These are phyloP conservation scores for Atkinsonella texensis DNA, from an alignment of 2,329 filamentous ascomycete genomes.

Conservation along the genomic window DNA sequence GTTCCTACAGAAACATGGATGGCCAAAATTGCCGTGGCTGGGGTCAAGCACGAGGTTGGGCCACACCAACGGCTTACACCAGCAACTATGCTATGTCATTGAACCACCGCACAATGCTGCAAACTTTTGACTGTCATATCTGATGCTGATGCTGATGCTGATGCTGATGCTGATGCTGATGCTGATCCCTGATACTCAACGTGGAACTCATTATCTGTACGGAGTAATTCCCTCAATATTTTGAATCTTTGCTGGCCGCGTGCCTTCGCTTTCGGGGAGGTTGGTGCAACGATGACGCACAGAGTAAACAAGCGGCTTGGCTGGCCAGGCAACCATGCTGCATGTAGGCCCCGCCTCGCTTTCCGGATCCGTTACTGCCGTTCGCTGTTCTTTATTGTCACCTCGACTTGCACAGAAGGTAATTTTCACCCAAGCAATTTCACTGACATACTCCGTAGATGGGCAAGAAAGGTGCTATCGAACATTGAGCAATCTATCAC, in stretches of 20 bases:
- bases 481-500: neutral
- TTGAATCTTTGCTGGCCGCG: no score
- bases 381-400: neutral
- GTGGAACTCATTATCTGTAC: no score
- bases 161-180: no score
- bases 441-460: neutral
- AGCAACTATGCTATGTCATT: no score
- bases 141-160: no score
- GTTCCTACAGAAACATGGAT: slow-evolving; percentile 19
- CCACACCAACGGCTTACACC: no score
- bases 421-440: neutral
- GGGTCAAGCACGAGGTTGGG: slow-evolving; percentile 8
- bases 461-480: neutral
- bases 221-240: no score
- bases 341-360: neutral
- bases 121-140: no score
- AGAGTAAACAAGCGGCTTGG: slow-evolving; percentile 16
- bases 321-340: slow-evolving; percentile 11
- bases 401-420: no score
- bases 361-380: no score
- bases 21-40: slow-evolving; percentile 15
- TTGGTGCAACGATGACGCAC: slow-evolving; percentile 19
- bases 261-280: neutral
- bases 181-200: no score
- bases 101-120: neutral